Evolutionary conservation across 2,329 filamentous ascomycete genomes (phyloP), one percentile per base, ranked within the genome.

Genomic region (Trichoderma cornu-damae): DNA sequence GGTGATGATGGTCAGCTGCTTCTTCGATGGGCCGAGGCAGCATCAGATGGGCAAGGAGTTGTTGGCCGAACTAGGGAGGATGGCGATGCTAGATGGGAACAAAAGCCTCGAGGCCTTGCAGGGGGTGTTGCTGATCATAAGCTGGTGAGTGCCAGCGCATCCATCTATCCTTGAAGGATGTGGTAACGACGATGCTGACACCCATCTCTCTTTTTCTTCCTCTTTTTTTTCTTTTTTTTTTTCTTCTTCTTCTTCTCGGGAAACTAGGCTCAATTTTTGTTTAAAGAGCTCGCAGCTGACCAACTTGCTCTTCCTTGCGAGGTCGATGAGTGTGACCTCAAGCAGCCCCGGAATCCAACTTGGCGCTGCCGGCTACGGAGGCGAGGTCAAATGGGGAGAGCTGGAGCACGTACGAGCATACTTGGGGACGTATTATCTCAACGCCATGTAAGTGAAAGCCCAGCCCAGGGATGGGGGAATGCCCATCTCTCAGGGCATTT

Each of bases 231-330:
- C n/a, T n/a, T n/a, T n/a, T n/a, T n/a, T n/a, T n/a, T n/a, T n/a
- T n/a, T n/a, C n/a, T n/a, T n/a, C n/a, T 12, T 22, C 1, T 7
- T 30, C 20, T 9, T 20, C 8, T n/a, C 26, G 42, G 14, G 20
- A 44, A 28, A 12, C 20, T 3, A 77, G 75, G 75, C 77, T 73
- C 56, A 75, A 79, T 59, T 76, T 76, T 63, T 76, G 72, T 35
- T 66, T 80, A 47, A 78, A 76, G 63, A 78, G 75, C 61, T 75
- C 77, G 47, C 77, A 80, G 63, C 67, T 79, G 35, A 78, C 73
- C 0, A 80, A 79, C 52, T 57, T 80, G 4, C 66, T 80, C 2
- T 80, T 77, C 60, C 67, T 81, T 49, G 72, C 75, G 4, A 68
- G 78, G 35, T 77, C 76, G 5, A 72, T 79, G 63, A 76, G 75